Evolutionary conservation across 306 rosid species (phyloP), one percentile per base, ranked within the genome.

Genomic region (Trifolium dubium): DNA sequence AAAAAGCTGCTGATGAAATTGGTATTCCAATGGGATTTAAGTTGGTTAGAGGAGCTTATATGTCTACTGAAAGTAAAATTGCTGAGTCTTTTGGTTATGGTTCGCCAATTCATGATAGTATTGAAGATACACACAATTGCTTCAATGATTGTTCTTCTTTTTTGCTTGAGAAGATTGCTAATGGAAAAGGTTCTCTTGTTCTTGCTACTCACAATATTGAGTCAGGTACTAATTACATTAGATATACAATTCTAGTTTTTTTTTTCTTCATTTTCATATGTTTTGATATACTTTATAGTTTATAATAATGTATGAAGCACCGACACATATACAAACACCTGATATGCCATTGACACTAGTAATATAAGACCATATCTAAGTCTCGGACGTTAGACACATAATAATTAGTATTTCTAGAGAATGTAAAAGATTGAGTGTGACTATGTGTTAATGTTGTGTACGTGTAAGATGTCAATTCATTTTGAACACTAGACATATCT

Each of bases 171-270:
- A 84, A 79, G 78, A 55, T 94, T 59, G 89, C 86, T 3, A 60
- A 72, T 50, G 89, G 96, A 47, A 76, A 86, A 0, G 91, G 84
- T 0, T 86, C 85, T 1, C 75, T 86, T 28, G 90, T 94, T 55
- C 92, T 94, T 29, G 99, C 99, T 15, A 89, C 96, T 15, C 99
- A 94, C n/a, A 94, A 94, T 18, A 77, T 88, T 4, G 93, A 94
- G 51, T 94, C 99, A 72, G 96, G 98, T 92, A 80, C 44, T 17
- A 61, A 51, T 10, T 35, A 72, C 8, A 41, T 10, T 35, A 72
- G 12, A 15, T 39, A 5, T 35, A 19, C 8, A 46, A 69, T 35
- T 59, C 41, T 37, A 32, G n/a, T 17, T 3, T 32, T 5, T 32
- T 5, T 30, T 60, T 2, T 3, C 2, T 58, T 55, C 61, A 23